Percentiles rank a stretch among this genome's conserved stretches.
Conservation (phyloP, 192 early-diverging fungal genomes). For the Coemansia sp. region DNA sequence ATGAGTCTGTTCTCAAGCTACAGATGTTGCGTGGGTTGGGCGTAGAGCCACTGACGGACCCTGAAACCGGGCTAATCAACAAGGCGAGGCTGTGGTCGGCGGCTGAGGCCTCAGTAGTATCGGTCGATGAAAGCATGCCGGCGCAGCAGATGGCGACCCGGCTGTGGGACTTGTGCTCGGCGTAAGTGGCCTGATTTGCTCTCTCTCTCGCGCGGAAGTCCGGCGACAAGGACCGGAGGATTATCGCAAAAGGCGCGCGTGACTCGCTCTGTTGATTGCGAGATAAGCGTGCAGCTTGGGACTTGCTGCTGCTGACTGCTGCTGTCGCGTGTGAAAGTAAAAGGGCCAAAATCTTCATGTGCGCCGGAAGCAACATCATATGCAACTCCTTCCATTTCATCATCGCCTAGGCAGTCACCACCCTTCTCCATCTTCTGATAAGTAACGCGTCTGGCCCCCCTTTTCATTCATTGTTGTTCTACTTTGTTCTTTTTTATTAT, state of each 20-base stretch:
- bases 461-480: conserved; percentile 6
- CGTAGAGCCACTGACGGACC: conserved; percentile 40
- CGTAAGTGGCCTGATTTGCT: conserved; percentile 6
- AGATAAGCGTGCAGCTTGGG: not conserved
- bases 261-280: conserved; percentile 8
- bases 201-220: not conserved
- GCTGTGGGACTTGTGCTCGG: conserved; percentile 52
- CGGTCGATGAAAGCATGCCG: conserved; percentile 9
- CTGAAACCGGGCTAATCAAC: conserved; percentile 17
- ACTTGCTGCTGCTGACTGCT: not conserved
- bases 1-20: conserved; percentile 37
- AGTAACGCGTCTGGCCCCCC: not conserved
- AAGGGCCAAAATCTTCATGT: not conserved
- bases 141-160: conserved; percentile 45
- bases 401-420: conserved; percentile 4
- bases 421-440: not conserved
- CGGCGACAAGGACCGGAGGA: not conserved
- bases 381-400: not conserved
- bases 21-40: conserved; percentile 44
- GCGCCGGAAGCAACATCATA: not conserved
- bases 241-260: conserved; percentile 1
- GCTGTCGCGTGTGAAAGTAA: conserved; percentile 3
- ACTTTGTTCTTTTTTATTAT: not conserved
- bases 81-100: conserved; percentile 26
- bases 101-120: conserved; percentile 22